A percentile compares a stretch with the other conserved stretches of the same genome.
phyloP scores from a whole-genome alignment of 768 basidiomycete species.

The Chlorophyllum brunneum region DNA sequence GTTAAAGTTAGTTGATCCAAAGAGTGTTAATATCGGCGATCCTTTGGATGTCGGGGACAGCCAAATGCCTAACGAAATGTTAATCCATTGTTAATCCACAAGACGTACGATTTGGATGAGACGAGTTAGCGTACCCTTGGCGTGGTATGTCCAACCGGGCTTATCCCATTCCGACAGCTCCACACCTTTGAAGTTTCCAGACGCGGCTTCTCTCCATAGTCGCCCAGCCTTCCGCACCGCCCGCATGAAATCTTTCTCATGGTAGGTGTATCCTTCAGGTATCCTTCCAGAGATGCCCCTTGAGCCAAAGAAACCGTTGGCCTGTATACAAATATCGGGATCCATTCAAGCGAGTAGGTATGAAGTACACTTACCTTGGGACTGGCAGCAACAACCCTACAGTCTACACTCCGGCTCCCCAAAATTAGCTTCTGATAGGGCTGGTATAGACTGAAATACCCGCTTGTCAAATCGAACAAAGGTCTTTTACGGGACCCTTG shows the following conservation, averaged over 20 bases:
- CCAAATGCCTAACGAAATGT: slow-evolving; percentile 69
- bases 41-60: slow-evolving; percentile 53
- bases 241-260: slow-evolving; percentile 80
- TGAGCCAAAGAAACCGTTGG: slow-evolving; percentile 94
- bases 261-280: slow-evolving; percentile 90
- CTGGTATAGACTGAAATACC: slow-evolving; percentile 87
- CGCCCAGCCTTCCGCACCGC: slow-evolving; percentile 50
- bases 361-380: slow-evolving; percentile 61
- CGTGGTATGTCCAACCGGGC: slow-evolving; percentile 95
- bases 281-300: slow-evolving; percentile 88
- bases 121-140: slow-evolving; percentile 70
- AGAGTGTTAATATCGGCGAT: slow-evolving; percentile 70
- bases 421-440: slow-evolving; percentile 76
- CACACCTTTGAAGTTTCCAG: slow-evolving; percentile 42
- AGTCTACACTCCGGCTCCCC: slow-evolving; percentile 47
- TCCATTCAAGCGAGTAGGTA: neutral
- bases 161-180: slow-evolving; percentile 84
- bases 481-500: slow-evolving; percentile 26
- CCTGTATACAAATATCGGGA: slow-evolving; percentile 40
- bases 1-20: slow-evolving; percentile 94
- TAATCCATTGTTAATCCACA: too few species aligned
- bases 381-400: slow-evolving; percentile 78
- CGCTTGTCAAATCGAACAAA: slow-evolving; percentile 83
- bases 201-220: slow-evolving; percentile 26
- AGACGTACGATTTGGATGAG: neutral